Percentiles rank a stretch among this genome's conserved stretches.
Conservation (phyloP, 2,329 filamentous ascomycete species). For the Capronia epimyces region DNA sequence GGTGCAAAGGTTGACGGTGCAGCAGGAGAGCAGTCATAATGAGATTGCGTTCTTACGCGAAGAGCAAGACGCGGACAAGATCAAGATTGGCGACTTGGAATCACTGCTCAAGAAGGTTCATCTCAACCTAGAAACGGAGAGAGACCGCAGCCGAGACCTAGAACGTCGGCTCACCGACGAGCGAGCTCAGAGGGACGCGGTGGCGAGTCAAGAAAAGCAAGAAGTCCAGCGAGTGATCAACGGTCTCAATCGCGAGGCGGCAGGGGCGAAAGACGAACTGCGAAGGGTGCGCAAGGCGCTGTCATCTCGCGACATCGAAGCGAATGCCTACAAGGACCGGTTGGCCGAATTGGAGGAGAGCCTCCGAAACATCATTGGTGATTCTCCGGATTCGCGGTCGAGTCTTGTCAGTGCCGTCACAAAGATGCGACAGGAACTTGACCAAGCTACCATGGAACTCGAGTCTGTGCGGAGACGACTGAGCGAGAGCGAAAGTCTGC, state of each 20-base stretch:
- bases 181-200: constrained; percentile 75
- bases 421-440: constrained; percentile 81
- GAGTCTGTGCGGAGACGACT: constrained; percentile 70
- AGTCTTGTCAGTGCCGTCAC: constrained; percentile 80
- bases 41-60: constrained; percentile 94
- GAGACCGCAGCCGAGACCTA: constrained; percentile 66
- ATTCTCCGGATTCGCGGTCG: constrained; percentile 77
- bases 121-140: constrained; percentile 74
- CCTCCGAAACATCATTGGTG: constrained; percentile 78
- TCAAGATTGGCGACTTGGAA: constrained; percentile 91
- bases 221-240: constrained; percentile 91
- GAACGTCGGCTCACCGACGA: constrained; percentile 73
- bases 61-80: constrained; percentile 96
- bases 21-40: constrained; percentile 84
- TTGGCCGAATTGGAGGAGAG: constrained; percentile 85
- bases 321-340: constrained; percentile 83
- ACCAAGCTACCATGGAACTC: constrained; percentile 75
- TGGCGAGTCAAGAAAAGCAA: constrained; percentile 85
- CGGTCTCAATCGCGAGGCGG: constrained; percentile 80
- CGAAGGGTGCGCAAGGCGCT: constrained; percentile 76
- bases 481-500: constrained; percentile 82
- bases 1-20: constrained; percentile 77
- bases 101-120: constrained; percentile 74
- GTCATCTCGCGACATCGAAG: constrained; percentile 78
- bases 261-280: constrained; percentile 77